Evolutionary conservation across 139 green algal genomes (phyloP).

Genomic region (Nannochloris sp.): DNA sequence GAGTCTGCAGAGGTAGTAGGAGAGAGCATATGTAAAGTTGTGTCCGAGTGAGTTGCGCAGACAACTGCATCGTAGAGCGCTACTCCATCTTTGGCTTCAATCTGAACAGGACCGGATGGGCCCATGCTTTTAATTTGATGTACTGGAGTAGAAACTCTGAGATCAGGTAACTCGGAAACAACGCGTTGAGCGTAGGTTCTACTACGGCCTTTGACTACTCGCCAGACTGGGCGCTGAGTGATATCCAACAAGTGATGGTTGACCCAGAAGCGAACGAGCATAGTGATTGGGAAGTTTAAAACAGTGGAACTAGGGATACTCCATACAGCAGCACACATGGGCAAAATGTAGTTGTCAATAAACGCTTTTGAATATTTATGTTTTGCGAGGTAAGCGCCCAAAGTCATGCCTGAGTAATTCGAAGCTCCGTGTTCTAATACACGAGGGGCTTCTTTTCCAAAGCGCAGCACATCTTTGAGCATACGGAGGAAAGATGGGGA

Average conservation of each 20-base stretch:
- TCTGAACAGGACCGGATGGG: not conserved
- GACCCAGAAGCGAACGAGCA: conserved; percentile 88
- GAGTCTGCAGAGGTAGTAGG: no score
- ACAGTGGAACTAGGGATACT: conserved; percentile 73
- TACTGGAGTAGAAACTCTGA: conserved; percentile 48
- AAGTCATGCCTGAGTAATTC: conserved; percentile 17
- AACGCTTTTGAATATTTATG: conserved; percentile 66
- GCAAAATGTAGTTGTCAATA: conserved; percentile 73
- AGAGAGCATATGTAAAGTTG: conserved; percentile 60
- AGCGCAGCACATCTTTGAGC: conserved; percentile 85
- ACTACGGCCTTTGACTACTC: conserved; percentile 76
- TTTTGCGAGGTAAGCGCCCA: conserved; percentile 71
- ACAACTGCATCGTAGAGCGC: conserved; percentile 72
- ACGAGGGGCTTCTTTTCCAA: conserved; percentile 69
- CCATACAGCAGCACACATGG: conserved; percentile 97
- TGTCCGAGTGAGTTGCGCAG: conserved; percentile 81
- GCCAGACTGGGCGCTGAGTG: conserved; percentile 76
- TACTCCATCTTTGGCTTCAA: not conserved
- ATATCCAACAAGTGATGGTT: conserved; percentile 97
- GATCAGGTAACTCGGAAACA: conserved; percentile 60
- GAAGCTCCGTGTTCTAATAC: conserved; percentile 31
- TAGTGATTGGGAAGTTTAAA: conserved; percentile 72
- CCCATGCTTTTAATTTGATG: no score
- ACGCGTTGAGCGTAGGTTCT: conserved; percentile 71
- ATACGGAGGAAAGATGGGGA: conserved; percentile 72